Base-by-base conservation (phyloP, 2,329 filamentous ascomycete genomes). In the Sphaerulina vaccinii region DNA sequence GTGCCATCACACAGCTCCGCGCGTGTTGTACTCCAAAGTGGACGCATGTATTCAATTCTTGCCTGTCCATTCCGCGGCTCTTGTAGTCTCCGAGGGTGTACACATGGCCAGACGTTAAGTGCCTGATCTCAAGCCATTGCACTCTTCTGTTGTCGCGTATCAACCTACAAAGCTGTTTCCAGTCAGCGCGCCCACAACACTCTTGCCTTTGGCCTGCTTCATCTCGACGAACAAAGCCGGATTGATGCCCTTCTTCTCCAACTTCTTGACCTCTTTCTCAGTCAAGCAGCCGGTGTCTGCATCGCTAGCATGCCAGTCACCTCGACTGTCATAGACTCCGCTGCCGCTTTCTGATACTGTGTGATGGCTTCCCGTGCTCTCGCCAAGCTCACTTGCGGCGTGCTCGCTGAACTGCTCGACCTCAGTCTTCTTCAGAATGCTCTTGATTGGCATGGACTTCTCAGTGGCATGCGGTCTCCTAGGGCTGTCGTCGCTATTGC, bases 181-280 rank as follows among this genome's bases (percentile, higher is more conserved):
- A 18, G 60, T 59, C 52, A 67, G 45, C 13, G 56, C 56, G n/a
- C 63, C 61, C 1, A 67, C 39, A 23, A 50, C 52, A 44, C 57
- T 65, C 51, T 67, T 61, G 1, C 72, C 70, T 46, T 67, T 66
- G 18, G 70, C 71, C 21, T 73, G 71, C 56, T 73, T 72, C 73
- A 77, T 77, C 61, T 77, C 74, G 11, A 72, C 69, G 54, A 72
- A 76, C 42, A 76, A 54, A 8, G 70, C 65, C 11, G 73, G 74
- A 52, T 77, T 75, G 56, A 77, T 73, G 1, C 74, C 73, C 58
- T 76, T 77, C 47, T 74, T 73, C 58, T 67, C 64, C 60, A 74
- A 67, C 56, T 74, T 75, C 51, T 70, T 69, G 37, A 75, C 62
- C 39, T 76, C 70, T 46, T 71, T 68, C 9, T 70, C 66, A 21